Conservation (phyloP, 768 basidiomycete species). For the Coprinellus aureogranulatus region DNA sequence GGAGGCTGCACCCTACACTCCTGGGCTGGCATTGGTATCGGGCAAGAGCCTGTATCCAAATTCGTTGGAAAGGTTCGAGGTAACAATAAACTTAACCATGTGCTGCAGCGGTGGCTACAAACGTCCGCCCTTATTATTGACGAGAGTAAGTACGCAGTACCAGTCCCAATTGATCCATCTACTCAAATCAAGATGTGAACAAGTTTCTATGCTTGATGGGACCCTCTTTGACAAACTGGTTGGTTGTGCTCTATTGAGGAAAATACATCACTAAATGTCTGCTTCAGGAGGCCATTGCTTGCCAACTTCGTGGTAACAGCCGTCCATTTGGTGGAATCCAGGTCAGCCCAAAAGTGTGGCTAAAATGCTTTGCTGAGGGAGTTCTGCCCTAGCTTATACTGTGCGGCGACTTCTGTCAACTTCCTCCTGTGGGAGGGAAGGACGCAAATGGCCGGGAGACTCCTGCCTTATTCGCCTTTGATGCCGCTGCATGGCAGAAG, state of each 20-base stretch:
- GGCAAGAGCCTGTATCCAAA: conserved; percentile 50
- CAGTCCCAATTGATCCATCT: background rate
- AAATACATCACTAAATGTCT: conserved; percentile 29
- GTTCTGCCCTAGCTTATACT: conserved; percentile 66
- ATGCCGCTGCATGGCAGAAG: conserved; percentile 67
- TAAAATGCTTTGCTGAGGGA: background rate
- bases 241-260: conserved; percentile 1
- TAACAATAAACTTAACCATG: conserved; percentile 32
- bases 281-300: conserved; percentile 60
- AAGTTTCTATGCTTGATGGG: conserved; percentile 91
- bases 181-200: background rate
- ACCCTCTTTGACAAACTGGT: conserved; percentile 79
- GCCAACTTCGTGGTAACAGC: conserved; percentile 46
- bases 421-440: conserved; percentile 72
- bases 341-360: conserved; percentile 32
- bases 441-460: conserved; percentile 47
- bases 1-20: conserved; percentile 80
- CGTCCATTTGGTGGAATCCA: conserved; percentile 86
- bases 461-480: conserved; percentile 69
- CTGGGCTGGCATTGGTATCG: conserved; percentile 80
- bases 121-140: conserved; percentile 76
- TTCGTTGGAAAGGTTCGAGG: conserved; percentile 55
- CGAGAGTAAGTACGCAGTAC: conserved; percentile 58
- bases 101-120: conserved; percentile 60
- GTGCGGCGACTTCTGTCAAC: conserved; percentile 89